Evolutionary conservation across 306 rosid genomes (phyloP), one percentile per base, ranked within the genome.

Genomic region (Quercus variabilis): DNA sequence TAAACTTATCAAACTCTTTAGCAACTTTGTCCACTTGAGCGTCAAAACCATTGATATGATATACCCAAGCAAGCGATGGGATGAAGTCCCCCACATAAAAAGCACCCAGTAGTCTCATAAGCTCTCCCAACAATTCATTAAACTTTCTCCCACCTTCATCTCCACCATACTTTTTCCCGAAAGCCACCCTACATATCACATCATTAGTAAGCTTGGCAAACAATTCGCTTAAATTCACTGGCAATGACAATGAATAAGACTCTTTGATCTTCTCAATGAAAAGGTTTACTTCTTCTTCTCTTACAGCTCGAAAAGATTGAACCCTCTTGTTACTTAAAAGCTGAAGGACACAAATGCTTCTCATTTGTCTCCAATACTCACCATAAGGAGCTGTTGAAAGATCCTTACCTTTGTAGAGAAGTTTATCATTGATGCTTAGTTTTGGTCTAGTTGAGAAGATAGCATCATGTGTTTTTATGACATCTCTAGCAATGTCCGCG

Each of bases 61-160:
- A 79, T 4, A 90, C n/a, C 90, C 91, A 92, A 18, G 75, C 87
- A 69, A 89, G 82, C 85, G 89, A 86, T 23, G 93, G 91, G 15
- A 89, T 75, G 57, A 26, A 89, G 3, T 90, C 92, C 41, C 90
- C 83, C 7, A 89, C 55, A 68, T 68, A 21, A 20, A 81, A 84
- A 67, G n/a, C 5, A 71, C 92, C 88, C 71, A 89, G 63, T 17
- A 86, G 1, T 30, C 68, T 77, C 6, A 19, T 59, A 23, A 90
- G 74, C 35, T 86, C 82, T 43, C 7, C 7, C 19, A 90, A 2
- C 28, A 90, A 21, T 64, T 58, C n/a, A 15, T 14, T 74, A 11
- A 90, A 90, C 8, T 55, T 72, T 64, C 11, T 49, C 17, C 74
- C 85, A 3, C 21, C 82, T 38, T 54, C 80, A 4, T 31, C 88